These are phyloP conservation scores for Chrysoporthe puriensis DNA, from an alignment of 2,329 filamentous ascomycete genomes.

Conservation along the genomic window DNA sequence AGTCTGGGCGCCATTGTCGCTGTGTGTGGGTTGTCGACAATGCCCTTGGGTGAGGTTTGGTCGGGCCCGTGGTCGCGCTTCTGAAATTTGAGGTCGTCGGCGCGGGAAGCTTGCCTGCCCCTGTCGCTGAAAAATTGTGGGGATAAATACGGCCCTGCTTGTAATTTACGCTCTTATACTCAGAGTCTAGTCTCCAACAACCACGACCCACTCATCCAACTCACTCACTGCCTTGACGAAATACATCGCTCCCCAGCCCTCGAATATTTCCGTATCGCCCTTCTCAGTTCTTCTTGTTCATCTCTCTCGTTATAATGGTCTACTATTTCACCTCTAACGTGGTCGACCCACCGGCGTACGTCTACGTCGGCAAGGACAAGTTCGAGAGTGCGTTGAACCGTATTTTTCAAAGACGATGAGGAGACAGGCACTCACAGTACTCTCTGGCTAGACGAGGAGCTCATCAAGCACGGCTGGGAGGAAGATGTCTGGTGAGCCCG, in stretches of 20 bases:
- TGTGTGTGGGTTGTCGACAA: conserved; percentile 11
- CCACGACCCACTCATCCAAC: not conserved
- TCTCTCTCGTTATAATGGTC: conserved; percentile 65
- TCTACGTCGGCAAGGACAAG: conserved; percentile 99
- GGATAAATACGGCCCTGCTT: not conserved
- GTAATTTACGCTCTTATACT: not conserved
- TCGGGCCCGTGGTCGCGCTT: not conserved
- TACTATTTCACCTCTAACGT: conserved; percentile 92
- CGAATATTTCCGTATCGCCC: not conserved
- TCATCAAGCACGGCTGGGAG: conserved; percentile 93
- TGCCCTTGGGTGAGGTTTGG: not conserved
- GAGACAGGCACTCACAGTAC: conserved; percentile 22
- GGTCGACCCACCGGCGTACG: conserved; percentile 79
- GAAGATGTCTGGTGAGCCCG: conserved; percentile 84
- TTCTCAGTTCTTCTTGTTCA: not conserved
- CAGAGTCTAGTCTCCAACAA: not conserved
- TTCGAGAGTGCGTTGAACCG: conserved; percentile 77
- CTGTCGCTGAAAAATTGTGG: conserved; percentile 21
- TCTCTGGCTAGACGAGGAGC: conserved; percentile 76
- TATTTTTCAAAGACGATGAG: conserved; percentile 19
- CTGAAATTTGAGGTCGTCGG: conserved; percentile 24
- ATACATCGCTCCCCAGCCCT: not conserved
- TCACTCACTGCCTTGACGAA: not conserved
- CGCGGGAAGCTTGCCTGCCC: conserved; percentile 24
- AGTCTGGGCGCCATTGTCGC: conserved; percentile 51